phyloP scores from a whole-genome alignment of 441 rosid species.

The Populus hybrid region DNA sequence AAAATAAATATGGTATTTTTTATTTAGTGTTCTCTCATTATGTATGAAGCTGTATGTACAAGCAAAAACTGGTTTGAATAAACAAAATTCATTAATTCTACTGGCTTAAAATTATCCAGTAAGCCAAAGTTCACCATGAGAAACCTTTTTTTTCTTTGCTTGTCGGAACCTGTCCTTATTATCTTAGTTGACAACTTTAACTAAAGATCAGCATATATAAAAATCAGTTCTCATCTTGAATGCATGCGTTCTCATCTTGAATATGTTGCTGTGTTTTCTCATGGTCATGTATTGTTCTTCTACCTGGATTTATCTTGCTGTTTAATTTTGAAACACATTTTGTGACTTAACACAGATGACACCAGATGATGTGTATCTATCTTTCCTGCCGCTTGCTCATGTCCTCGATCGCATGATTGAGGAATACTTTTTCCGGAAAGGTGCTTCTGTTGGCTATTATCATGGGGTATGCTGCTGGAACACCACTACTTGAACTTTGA shows the following conservation, averaged over 20 bases:
- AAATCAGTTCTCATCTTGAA: background rate
- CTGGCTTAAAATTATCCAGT: background rate
- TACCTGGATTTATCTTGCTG: background rate
- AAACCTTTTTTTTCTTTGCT: too few species aligned
- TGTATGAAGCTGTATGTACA: background rate
- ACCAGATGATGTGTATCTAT: constrained; percentile 75
- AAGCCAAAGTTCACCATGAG: background rate
- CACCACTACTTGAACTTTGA: background rate
- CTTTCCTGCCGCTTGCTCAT: constrained; percentile 96
- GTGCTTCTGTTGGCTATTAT: constrained; percentile 95
- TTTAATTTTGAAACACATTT: constrained; percentile 14
- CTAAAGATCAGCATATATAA: background rate
- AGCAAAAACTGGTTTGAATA: background rate
- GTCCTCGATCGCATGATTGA: constrained; percentile 81
- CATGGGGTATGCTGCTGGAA: constrained; percentile 65
- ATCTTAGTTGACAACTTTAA: background rate
- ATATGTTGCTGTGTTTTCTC: background rate
- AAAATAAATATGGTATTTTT: background rate
- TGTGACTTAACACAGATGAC: constrained; percentile 60
- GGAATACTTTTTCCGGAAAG: constrained; percentile 78
- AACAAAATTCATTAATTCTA: background rate
- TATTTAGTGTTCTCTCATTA: background rate
- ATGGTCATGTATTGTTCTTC: background rate
- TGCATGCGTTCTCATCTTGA: background rate
- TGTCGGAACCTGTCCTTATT: background rate